Evolutionary conservation across 108 stramenopile species (phyloP).

Genomic region (Nannochloropsis salina): DNA sequence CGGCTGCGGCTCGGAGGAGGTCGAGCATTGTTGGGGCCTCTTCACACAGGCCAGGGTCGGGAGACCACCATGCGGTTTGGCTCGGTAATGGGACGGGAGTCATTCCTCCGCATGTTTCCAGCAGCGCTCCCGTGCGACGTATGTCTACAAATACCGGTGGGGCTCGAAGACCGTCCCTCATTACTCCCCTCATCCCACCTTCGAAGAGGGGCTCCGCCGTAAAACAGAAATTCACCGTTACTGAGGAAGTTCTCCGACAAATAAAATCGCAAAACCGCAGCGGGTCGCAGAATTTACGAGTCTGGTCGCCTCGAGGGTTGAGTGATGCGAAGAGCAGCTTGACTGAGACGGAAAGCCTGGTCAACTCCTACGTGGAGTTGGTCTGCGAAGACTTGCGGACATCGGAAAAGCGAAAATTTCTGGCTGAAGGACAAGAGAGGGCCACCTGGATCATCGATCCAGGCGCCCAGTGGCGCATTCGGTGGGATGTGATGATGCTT

Average conservation of each 20-base stretch:
- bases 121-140: neutral
- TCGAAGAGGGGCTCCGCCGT: neutral
- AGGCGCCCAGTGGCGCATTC: neutral
- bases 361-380: slow-evolving; percentile 3
- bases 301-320: neutral
- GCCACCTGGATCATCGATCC: slow-evolving; percentile 17
- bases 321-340: neutral
- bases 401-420: neutral
- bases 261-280: neutral
- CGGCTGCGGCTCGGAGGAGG: neutral
- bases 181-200: neutral
- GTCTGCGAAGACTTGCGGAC: slow-evolving; percentile 13
- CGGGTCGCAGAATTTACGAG: neutral
- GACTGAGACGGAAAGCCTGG: neutral
- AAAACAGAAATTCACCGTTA: neutral
- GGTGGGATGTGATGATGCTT: neutral
- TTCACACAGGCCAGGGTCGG: neutral
- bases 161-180: neutral
- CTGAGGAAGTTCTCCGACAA: neutral
- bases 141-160: neutral
- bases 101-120: neutral
- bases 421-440: neutral
- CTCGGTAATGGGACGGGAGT: neutral
- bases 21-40: neutral
- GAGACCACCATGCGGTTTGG: neutral